A percentile compares a stretch with the other conserved stretches of the same genome.
phyloP scores from a whole-genome alignment of 2,329 filamentous ascomycete species.

The Trichoderma simmonsii region DNA sequence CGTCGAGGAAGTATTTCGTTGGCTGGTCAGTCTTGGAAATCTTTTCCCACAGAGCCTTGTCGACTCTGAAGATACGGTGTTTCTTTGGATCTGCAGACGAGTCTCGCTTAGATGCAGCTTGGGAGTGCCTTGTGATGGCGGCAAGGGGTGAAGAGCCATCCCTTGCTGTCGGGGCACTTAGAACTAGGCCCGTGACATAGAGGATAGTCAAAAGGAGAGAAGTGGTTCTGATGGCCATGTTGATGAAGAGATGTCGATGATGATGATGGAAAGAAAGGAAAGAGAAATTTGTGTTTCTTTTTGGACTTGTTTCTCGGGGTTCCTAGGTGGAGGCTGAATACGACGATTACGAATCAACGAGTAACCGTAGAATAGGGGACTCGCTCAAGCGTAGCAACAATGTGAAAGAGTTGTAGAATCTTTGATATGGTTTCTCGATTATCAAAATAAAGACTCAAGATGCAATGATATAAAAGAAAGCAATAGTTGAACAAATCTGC shows the following conservation, averaged over 20 bases:
- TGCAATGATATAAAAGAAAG: neutral
- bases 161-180: slow-evolving; percentile 15
- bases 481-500: neutral
- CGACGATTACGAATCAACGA: neutral
- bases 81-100: neutral
- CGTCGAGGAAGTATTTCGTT: slow-evolving; percentile 11
- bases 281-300: neutral
- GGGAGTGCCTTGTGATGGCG: neutral
- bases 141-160: neutral
- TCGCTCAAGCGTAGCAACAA: too few relatives aligned
- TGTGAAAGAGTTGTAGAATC: neutral
- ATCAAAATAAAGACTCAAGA: neutral
- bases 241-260: neutral
- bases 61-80: slow-evolving; percentile 16
- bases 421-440: neutral
- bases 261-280: neutral
- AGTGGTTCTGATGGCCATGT: neutral
- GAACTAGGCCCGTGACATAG: slow-evolving; percentile 12
- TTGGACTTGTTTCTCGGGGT: neutral
- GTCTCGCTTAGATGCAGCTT: neutral
- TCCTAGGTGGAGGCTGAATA: neutral
- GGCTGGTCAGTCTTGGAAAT: neutral
- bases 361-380: neutral
- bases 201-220: slow-evolving; percentile 10
- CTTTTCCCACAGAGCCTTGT: neutral